Evolutionary conservation across 2,329 filamentous ascomycete species (phyloP), one percentile per base, ranked within the genome.

Genomic region (Sclerotinia glacialis): DNA sequence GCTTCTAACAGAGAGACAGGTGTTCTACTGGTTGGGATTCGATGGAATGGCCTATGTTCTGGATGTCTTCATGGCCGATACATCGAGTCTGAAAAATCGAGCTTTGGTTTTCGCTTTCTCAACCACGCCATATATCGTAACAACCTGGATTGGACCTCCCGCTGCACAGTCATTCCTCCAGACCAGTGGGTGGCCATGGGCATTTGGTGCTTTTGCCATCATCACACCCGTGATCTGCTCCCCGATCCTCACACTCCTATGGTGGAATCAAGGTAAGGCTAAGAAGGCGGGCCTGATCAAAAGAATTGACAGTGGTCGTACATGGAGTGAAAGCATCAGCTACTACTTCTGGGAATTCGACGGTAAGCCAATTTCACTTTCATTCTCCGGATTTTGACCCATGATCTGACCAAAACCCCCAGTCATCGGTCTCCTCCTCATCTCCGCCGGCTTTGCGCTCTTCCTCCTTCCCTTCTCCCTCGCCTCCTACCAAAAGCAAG

Each of bases 401-500:
- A n/a, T 7, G 5, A 23, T 53, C 34, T 69, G 3, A 58, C 8
- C 8, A 28, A 31, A 46, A n/a, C 11, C 6, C 23, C 26, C 31
- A 74, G 79, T 86, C 1, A 65, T 86, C 23, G 88, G 89, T 21
- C 79, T 89, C 31, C 65, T 90, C 21, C 78, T 91, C 3, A 80
- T 90, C 67, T 82, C 83, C 12, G 79, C 78, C 1, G 89, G 87
- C 1, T 83, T 89, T 71, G 80, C 84, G 0, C 77, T 91, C 14
- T 86, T 92, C 73, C 79, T 92, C n/a, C 82, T 93, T 9, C 87
- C 89, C 0, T 86, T 93, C 75, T 87, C 81, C 21, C 80, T 92
- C 26, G 79, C 78, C 64, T 77, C 77, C 2, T 74, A 71, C 64
- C 71, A 73, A 60, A 40, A 55, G 3, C 67, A 74, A 28, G 70